A percentile compares a stretch with the other conserved stretches of the same genome.
These are phyloP conservation scores for Acanthamoeba lenticulata DNA, from an alignment of 208 protist genomes.

Conservation along the genomic window DNA sequence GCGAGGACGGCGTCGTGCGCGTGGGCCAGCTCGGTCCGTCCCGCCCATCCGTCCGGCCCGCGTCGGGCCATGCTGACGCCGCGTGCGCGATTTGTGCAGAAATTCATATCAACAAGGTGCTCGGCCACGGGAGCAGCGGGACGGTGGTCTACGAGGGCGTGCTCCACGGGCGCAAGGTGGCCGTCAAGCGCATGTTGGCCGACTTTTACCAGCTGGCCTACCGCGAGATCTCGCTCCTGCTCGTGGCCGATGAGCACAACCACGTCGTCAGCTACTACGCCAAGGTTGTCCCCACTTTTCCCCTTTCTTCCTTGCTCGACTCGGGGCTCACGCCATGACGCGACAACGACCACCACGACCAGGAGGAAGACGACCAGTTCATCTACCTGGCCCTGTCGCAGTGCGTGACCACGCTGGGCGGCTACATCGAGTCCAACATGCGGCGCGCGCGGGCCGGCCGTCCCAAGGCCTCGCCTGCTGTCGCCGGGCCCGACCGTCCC, in stretches of 20 bases:
- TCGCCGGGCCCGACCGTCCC: background rate
- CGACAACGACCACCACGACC: background rate
- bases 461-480: background rate
- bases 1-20: background rate
- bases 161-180: conserved; percentile 57
- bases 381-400: conserved; percentile 72
- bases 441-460: background rate
- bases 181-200: conserved; percentile 70
- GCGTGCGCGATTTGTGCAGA: background rate
- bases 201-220: conserved; percentile 70
- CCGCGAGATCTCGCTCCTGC: conserved; percentile 71
- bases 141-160: conserved; percentile 73
- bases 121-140: conserved; percentile 71
- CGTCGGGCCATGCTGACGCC: too few relatives aligned
- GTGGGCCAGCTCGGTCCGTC: background rate
- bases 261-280: conserved; percentile 71
- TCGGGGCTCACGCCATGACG: background rate
- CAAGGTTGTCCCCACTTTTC: background rate
- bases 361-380: conserved; percentile 74
- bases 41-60: background rate
- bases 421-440: background rate
- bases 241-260: conserved; percentile 66
- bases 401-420: conserved; percentile 30
- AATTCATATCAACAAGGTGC: conserved; percentile 29
- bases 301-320: background rate